phyloP scores from a whole-genome alignment of 805 yeast species.

The Cyberlindnera misumaiensis region DNA sequence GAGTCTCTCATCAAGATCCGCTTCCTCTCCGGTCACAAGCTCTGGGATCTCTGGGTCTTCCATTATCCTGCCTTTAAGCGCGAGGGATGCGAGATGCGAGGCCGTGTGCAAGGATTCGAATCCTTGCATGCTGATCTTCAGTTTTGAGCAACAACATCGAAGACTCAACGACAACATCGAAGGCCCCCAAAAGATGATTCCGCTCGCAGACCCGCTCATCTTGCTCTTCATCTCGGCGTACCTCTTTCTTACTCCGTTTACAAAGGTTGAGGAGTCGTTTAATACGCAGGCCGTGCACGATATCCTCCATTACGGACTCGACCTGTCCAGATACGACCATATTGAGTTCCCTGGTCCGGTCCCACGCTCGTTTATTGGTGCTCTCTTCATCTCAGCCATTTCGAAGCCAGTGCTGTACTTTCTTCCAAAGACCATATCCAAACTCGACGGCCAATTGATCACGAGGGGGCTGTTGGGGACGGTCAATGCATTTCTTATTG shows the following conservation, averaged over 20 bases:
- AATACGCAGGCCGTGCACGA: constrained; percentile 87
- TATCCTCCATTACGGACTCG: constrained; percentile 54
- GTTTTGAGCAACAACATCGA: too few relatives aligned
- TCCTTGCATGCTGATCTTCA: too few relatives aligned
- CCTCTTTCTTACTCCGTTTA: constrained; percentile 60
- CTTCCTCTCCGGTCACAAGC: constrained; percentile 21
- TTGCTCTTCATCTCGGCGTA: constrained; percentile 42
- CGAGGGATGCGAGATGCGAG: too few relatives aligned
- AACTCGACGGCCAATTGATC: constrained; percentile 44
- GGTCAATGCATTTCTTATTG: constrained; percentile 46
- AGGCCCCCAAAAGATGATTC: constrained; percentile 7
- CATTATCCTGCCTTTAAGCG: background rate
- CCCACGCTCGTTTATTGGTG: constrained; percentile 78
- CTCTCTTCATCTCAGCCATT: constrained; percentile 44
- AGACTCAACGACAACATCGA: too few relatives aligned
- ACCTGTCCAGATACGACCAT: constrained; percentile 58
- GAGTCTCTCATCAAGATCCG: constrained; percentile 13
- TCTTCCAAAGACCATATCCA: constrained; percentile 26
- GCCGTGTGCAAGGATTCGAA: too few relatives aligned
- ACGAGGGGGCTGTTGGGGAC: constrained; percentile 60
- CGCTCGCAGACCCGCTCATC: constrained; percentile 29
- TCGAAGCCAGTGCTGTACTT: constrained; percentile 32
- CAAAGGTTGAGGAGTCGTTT: constrained; percentile 94
- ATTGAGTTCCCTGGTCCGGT: constrained; percentile 79
- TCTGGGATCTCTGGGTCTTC: constrained; percentile 19